A percentile compares a stretch with the other conserved stretches of the same genome.
Conservation (phyloP, 768 basidiomycete genomes). For the Macrolepiota dolichaula region DNA sequence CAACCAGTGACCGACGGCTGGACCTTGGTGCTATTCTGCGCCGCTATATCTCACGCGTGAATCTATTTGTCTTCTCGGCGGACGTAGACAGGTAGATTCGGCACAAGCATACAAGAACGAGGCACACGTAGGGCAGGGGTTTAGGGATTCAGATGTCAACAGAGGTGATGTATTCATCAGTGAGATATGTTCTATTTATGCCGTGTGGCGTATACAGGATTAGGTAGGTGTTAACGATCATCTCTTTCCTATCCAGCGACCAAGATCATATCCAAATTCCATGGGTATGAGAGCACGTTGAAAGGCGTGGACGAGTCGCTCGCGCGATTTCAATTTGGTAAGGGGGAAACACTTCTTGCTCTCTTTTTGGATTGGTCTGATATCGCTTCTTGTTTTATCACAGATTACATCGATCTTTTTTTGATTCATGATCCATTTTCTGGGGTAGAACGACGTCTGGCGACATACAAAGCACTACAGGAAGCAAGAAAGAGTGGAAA, state of each 20-base stretch:
- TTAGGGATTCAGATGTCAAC: slow-evolving; percentile 51
- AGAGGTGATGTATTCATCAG: slow-evolving; percentile 72
- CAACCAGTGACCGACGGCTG: too few species aligned
- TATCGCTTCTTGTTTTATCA: background rate
- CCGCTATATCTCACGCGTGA: too few species aligned
- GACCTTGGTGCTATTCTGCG: too few species aligned
- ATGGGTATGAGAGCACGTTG: slow-evolving; percentile 62
- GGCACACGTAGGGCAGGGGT: slow-evolving; percentile 54
- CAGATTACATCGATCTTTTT: slow-evolving; percentile 39
- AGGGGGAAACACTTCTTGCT: slow-evolving; percentile 13
- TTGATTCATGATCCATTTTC: slow-evolving; percentile 73
- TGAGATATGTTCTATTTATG: slow-evolving; percentile 24
- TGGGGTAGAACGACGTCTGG: slow-evolving; percentile 62
- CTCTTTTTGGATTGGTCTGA: background rate
- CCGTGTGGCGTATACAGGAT: background rate
- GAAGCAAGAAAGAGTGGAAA: slow-evolving; percentile 64
- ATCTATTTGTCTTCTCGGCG: background rate
- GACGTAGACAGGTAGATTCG: slow-evolving; percentile 64
- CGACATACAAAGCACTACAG: slow-evolving; percentile 66
- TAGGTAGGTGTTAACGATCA: slow-evolving; percentile 6
- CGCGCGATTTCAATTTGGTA: slow-evolving; percentile 55
- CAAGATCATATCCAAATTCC: slow-evolving; percentile 54
- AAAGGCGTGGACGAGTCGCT: slow-evolving; percentile 62
- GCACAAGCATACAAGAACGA: slow-evolving; percentile 72
- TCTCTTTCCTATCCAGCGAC: slow-evolving; percentile 50